These are phyloP conservation scores for Leccinum obscurum DNA, from an alignment of 768 basidiomycete species.

Conservation along the genomic window DNA sequence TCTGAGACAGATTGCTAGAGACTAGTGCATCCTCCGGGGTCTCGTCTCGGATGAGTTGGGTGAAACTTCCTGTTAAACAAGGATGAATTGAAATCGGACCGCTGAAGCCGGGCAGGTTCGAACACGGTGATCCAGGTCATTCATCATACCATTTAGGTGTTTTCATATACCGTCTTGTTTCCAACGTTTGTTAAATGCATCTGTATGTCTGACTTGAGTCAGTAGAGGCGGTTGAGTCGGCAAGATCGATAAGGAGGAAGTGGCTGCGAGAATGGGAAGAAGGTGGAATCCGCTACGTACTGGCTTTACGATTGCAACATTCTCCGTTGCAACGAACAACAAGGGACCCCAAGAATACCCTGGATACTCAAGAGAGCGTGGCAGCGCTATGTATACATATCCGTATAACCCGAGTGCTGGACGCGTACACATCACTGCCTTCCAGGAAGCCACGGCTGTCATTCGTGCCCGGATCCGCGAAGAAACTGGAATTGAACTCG, in stretches of 20 bases:
- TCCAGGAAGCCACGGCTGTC: too few species aligned
- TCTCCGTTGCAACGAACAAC: conserved; percentile 14
- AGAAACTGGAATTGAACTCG: conserved; percentile 36
- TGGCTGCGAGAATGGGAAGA: conserved; percentile 11
- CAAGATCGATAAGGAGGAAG: conserved; percentile 12
- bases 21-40: conserved; percentile 32
- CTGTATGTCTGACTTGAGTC: background rate
- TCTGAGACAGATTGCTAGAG: conserved; percentile 37
- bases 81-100: conserved; percentile 37
- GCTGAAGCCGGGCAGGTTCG: conserved; percentile 36
- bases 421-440: too few species aligned
- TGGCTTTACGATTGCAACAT: conserved; percentile 9
- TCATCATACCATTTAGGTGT: conserved; percentile 41
- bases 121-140: conserved; percentile 22
- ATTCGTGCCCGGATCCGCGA: conserved; percentile 12
- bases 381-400: conserved; percentile 2
- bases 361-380: background rate
- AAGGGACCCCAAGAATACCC: conserved; percentile 14
- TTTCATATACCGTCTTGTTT: conserved; percentile 32
- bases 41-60: conserved; percentile 39
- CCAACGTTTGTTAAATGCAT: conserved; percentile 9
- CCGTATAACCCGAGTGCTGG: too few species aligned
- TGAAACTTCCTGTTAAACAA: conserved; percentile 50
- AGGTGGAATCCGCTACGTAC: conserved; percentile 18
- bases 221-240: conserved; percentile 19